Conservation (phyloP, 805 yeast genomes). For the Candida chauliodis region DNA sequence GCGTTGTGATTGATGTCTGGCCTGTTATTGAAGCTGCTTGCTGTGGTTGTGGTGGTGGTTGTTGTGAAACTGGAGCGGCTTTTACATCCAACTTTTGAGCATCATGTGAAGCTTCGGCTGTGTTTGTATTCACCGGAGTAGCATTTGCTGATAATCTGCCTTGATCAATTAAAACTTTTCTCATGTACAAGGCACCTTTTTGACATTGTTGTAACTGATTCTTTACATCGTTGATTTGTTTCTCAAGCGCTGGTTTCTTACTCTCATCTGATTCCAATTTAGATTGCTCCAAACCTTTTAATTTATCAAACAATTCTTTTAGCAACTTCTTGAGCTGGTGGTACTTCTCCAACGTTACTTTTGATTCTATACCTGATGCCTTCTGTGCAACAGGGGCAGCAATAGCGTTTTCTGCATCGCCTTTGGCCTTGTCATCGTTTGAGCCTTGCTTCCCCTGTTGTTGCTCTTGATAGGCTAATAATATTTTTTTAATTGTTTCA, state of each 20-base stretch:
- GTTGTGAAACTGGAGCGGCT: conserved; percentile 1
- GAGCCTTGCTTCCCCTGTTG: conserved; percentile 23
- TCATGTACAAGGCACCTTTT: conserved; percentile 47
- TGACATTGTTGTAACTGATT: conserved; percentile 47
- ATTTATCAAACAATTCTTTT: conserved; percentile 44
- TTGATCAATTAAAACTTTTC: conserved; percentile 35
- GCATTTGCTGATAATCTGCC: conserved; percentile 17
- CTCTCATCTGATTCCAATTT: conserved; percentile 42
- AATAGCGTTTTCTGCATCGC: neutral
- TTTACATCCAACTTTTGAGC: neutral
- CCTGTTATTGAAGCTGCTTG: neutral
- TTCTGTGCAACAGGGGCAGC: conserved; percentile 12
- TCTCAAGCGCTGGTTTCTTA: conserved; percentile 16
- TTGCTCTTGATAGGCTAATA: conserved; percentile 53
- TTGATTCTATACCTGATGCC: conserved; percentile 11
- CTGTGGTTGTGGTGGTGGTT: neutral
- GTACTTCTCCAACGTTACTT: conserved; percentile 36
- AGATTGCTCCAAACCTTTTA: conserved; percentile 38
- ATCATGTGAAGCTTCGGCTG: neutral
- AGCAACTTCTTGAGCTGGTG: conserved; percentile 43
- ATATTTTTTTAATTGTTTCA: conserved; percentile 57
- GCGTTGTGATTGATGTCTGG: conserved; percentile 7
- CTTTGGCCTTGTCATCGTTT: neutral
- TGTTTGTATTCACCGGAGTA: conserved; percentile 6
- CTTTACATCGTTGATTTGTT: conserved; percentile 22